These are phyloP conservation scores for Ustilago crameri DNA, from an alignment of 1,284 basidiomycete genomes.

Conservation along the genomic window DNA sequence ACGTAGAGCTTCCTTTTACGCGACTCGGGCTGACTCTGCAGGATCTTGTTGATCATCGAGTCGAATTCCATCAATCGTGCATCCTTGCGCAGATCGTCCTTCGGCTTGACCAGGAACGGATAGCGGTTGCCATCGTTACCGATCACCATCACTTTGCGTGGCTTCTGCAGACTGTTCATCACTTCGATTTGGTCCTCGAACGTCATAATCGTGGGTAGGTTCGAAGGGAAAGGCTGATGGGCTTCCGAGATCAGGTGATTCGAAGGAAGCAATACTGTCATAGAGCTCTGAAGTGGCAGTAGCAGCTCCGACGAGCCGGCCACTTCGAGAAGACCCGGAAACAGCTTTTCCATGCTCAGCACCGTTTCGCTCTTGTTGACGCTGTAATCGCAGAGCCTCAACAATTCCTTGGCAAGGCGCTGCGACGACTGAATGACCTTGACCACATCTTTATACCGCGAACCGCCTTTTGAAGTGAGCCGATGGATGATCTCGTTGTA, in stretches of 20 bases:
- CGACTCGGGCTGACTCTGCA: conserved; percentile 91
- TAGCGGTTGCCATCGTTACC: conserved; percentile 87
- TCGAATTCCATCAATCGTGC: conserved; percentile 98
- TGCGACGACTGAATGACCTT: conserved; percentile 54
- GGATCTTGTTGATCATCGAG: conserved; percentile 95
- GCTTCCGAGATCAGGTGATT: conserved; percentile 70
- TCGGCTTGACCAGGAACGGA: conserved; percentile 95
- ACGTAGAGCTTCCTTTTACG: conserved; percentile 70
- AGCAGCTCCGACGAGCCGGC: conserved; percentile 54
- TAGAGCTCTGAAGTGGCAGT: conserved; percentile 89
- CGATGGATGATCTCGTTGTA: conserved; percentile 75
- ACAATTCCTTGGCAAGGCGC: conserved; percentile 62
- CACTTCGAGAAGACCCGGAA: conserved; percentile 53
- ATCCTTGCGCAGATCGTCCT: conserved; percentile 97
- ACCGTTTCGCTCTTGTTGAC: conserved; percentile 50
- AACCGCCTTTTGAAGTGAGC: conserved; percentile 18
- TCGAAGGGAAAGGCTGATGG: conserved; percentile 84
- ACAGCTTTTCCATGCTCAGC: conserved; percentile 54
- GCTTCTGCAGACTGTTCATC: conserved; percentile 92
- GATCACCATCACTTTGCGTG: conserved; percentile 87
- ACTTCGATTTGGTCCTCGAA: conserved; percentile 83
- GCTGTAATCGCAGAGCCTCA: conserved; percentile 59
- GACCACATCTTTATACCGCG: conserved; percentile 45
- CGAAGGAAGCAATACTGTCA: conserved; percentile 82
- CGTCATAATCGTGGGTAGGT: conserved; percentile 78